Percentiles rank a stretch among this genome's conserved stretches.
Evolutionary conservation across 2,329 filamentous ascomycete species (phyloP).

Genomic region (Xenoacremonium recifei): DNA sequence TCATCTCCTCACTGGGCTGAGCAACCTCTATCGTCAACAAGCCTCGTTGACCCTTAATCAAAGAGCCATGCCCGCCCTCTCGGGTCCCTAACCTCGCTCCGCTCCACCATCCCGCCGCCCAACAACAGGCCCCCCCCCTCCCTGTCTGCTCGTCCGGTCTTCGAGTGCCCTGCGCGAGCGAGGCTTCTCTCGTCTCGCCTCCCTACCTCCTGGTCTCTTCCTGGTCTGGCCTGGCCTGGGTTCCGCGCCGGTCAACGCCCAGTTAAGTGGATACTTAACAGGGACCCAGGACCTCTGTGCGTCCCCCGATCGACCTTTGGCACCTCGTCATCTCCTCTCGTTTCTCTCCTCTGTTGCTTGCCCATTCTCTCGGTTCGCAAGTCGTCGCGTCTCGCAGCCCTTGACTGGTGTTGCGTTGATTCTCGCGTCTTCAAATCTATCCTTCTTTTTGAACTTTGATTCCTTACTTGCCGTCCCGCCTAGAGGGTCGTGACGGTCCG

Average conservation of each 20-base stretch:
- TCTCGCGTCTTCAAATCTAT: constrained; percentile 15
- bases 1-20: constrained; percentile 1
- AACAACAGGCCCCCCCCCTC: neutral
- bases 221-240: neutral
- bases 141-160: neutral
- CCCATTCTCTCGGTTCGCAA: constrained; percentile 5
- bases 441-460: constrained; percentile 5
- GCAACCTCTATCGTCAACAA: constrained; percentile 13
- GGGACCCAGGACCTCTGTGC: constrained; percentile 18
- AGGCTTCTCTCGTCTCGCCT: neutral
- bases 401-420: constrained; percentile 23
- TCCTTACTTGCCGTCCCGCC: constrained; percentile 5
- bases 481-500: constrained; percentile 20
- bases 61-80: constrained; percentile 25
- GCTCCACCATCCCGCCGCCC: constrained; percentile 23
- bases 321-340: constrained; percentile 16
- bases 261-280: constrained; percentile 22
- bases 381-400: constrained; percentile 14
- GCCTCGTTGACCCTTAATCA: constrained; percentile 31
- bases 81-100: constrained; percentile 22
- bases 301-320: constrained; percentile 23
- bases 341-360: constrained; percentile 13
- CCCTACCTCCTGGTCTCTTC: neutral
- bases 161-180: neutral
- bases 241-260: neutral